Evolutionary conservation across 2,329 filamentous ascomycete genomes (phyloP), one percentile per base, ranked within the genome.

Genomic region (Phoma herbarum): DNA sequence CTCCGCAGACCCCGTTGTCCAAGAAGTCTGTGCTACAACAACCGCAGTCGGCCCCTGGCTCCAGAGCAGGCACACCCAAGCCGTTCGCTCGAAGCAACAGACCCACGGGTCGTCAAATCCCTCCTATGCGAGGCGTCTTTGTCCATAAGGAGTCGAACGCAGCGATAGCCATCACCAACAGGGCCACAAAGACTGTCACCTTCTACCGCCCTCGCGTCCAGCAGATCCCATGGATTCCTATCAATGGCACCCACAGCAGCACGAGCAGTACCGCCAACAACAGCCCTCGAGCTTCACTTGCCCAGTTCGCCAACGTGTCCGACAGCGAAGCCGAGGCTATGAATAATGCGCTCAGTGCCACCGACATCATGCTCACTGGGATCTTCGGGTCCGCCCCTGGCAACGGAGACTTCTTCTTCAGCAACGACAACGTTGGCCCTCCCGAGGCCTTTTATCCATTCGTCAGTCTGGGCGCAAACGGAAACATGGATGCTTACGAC

Each of bases 351-450:
- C 59, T 70, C 33, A 64, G 62, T 33, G 63, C 63, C 18, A 87
- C 88, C 55, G 90, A 92, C 59, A 84, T 93, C 64, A 93, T 93
- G 90, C 87, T 93, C 79, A 89, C 88, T 47, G 89, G 88, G 66
- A 88, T 92, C 78, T 84, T 88, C 53, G 75, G 76, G 12, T 69
- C 71, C 25, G 68, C 69, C 31, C 70, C 74, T 22, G 78, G 79
- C 22, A 82, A 80, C 52, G 79, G 82, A 42, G 75, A 79, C 53
- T 75, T 79, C 23, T 43, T 26, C 23, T 78, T 82, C 35, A 79
- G 78, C 63, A 86, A 85, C 5, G 87, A 90, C 70, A 83, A 87
- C n/a, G 83, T 91, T 69, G 90, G 90, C 1, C 89, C 90, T 2
- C 84, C 88, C 0, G 90, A 93, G 76, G 89, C 90, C 8, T 93